Evolutionary conservation across 352 stramenopile genomes (phyloP).

Genomic region (Globisporangium yorkense): DNA sequence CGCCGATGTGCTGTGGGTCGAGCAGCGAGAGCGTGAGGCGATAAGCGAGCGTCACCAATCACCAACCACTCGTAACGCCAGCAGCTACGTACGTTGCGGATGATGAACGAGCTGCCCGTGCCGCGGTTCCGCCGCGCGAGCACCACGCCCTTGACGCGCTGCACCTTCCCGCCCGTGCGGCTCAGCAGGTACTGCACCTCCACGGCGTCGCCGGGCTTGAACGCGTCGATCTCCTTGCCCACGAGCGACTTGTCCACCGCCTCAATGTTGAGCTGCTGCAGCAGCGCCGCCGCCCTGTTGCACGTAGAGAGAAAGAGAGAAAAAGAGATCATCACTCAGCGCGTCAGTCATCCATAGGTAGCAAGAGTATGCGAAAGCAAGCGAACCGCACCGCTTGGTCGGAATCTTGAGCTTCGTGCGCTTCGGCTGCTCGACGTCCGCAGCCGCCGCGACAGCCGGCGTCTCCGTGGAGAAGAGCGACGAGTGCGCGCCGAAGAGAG

Average conservation of each 20-base stretch:
- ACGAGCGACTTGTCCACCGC: constrained; percentile 55
- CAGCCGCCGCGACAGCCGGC: constrained; percentile 4
- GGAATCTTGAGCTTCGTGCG: constrained; percentile 79
- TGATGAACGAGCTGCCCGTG: constrained; percentile 78
- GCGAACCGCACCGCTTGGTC: constrained; percentile 43
- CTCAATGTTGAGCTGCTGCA: constrained; percentile 65
- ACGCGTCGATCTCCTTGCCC: constrained; percentile 62
- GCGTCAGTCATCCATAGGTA: too few species aligned
- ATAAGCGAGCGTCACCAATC: background rate
- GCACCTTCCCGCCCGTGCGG: constrained; percentile 60
- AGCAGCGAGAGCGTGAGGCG: background rate
- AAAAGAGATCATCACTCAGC: background rate
- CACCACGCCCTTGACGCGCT: constrained; percentile 79
- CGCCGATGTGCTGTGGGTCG: constrained; percentile 59
- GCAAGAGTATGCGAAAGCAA: background rate
- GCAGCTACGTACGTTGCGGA: constrained; percentile 63
- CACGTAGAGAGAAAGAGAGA: background rate
- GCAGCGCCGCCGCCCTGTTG: constrained; percentile 44
- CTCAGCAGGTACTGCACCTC: constrained; percentile 80
- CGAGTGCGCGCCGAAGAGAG: constrained; percentile 23
- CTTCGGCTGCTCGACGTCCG: constrained; percentile 25
- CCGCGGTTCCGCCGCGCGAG: constrained; percentile 75
- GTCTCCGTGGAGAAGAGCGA: constrained; percentile 39
- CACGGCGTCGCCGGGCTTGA: constrained; percentile 74
- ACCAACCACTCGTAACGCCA: background rate